Conservation (phyloP, 31 red algal genomes). For the Odonthalia washingtoniensis region DNA sequence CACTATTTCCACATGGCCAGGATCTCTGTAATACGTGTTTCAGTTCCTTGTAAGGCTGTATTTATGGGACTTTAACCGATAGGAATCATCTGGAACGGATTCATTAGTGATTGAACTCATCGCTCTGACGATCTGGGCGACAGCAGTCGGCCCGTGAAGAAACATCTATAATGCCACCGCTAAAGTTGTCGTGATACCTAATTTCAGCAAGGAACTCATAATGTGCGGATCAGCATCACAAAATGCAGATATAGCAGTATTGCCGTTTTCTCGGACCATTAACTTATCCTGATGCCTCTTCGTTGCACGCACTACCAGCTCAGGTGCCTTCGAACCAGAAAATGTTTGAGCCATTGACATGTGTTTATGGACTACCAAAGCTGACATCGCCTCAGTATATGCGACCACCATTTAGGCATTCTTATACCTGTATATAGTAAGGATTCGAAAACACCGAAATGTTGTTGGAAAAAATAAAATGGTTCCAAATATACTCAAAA, state of each 20-base stretch:
- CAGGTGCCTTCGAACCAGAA: conserved; percentile 47
- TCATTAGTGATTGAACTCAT: conserved; percentile 63
- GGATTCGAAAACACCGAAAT: conserved; percentile 34
- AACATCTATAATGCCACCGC: conserved; percentile 54
- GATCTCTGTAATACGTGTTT: too few species aligned
- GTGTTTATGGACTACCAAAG: conserved; percentile 58
- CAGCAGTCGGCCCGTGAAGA: conserved; percentile 51
- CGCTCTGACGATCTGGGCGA: conserved; percentile 57
- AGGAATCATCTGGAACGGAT: conserved; percentile 62
- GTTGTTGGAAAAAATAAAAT: too few species aligned
- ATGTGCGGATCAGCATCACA: conserved; percentile 68
- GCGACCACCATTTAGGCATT: conserved; percentile 64
- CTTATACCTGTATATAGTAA: conserved; percentile 43
- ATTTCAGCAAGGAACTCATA: conserved; percentile 44
- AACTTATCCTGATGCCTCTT: conserved; percentile 59
- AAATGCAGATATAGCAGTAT: conserved; percentile 56
- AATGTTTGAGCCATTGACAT: conserved; percentile 57
- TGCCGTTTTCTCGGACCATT: conserved; percentile 68
- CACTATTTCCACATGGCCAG: too few species aligned
- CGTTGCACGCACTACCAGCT: conserved; percentile 61
- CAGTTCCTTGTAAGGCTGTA: too few species aligned
- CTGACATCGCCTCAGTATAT: conserved; percentile 34
- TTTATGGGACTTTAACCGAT: too few species aligned
- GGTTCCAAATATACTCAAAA: too few species aligned
- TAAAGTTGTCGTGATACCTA: conserved; percentile 46